Percentiles rank a stretch among this genome's conserved stretches.
These are phyloP conservation scores for Trametes pubescens DNA, from an alignment of 1,284 basidiomycete genomes.

Conservation along the genomic window DNA sequence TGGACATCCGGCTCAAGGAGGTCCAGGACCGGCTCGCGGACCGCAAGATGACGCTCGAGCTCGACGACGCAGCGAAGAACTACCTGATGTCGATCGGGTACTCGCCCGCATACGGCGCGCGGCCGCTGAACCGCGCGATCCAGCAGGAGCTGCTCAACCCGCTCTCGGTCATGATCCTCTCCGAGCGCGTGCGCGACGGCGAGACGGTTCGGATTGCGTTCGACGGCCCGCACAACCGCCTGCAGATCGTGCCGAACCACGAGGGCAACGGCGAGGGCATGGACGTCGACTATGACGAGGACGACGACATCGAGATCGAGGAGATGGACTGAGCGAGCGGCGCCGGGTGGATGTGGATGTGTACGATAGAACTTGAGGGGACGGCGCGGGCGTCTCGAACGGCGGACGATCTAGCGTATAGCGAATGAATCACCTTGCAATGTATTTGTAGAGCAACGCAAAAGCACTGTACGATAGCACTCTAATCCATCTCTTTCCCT, in stretches of 20 bases:
- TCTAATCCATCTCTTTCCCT: constrained; percentile 5
- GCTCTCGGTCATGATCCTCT: constrained; percentile 87
- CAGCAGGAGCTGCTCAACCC: constrained; percentile 95
- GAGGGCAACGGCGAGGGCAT: constrained; percentile 63
- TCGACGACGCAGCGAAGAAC: constrained; percentile 82
- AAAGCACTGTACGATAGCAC: constrained; percentile 24
- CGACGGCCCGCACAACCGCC: constrained; percentile 84
- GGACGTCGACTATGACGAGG: constrained; percentile 64
- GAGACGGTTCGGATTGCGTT: constrained; percentile 83
- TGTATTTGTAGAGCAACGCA: constrained; percentile 25
- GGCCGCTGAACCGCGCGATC: constrained; percentile 92
- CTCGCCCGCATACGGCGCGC: constrained; percentile 86
- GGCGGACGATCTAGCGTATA: constrained; percentile 21
- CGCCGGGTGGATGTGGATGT: background rate
- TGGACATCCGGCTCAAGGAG: constrained; percentile 81
- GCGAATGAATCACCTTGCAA: constrained; percentile 7
- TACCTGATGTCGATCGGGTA: constrained; percentile 90
- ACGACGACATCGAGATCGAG: constrained; percentile 72
- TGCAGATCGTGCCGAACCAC: constrained; percentile 90
- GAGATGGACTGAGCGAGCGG: constrained; percentile 70
- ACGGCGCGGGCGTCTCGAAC: too few relatives aligned
- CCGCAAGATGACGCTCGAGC: constrained; percentile 80
- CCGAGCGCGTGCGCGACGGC: constrained; percentile 84
- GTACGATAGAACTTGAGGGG: too few relatives aligned
- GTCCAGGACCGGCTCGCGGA: constrained; percentile 73